Conservation (phyloP, 148 eudicot genomes). For the Simmondsia chinensis region DNA sequence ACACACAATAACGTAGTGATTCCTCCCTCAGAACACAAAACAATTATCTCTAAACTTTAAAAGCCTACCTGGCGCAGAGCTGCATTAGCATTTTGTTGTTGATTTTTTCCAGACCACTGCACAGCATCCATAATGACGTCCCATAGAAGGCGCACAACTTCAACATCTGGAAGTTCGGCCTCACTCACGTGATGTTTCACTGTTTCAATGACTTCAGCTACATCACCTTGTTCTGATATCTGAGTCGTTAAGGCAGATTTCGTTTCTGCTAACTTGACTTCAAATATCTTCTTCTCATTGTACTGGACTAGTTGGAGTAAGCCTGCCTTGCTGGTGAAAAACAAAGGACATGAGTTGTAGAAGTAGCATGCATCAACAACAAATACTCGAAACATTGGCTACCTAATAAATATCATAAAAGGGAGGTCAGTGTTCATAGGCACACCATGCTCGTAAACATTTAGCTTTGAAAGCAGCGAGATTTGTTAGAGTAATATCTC, state of each 20-base stretch:
- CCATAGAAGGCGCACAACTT: slow-evolving; percentile 86
- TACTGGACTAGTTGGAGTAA: slow-evolving; percentile 66
- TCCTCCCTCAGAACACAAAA: too few relatives aligned
- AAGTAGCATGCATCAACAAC: too few relatives aligned
- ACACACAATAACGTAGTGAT: too few relatives aligned
- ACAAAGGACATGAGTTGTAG: too few relatives aligned
- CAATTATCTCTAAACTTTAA: too few relatives aligned
- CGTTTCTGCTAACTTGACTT: slow-evolving; percentile 94
- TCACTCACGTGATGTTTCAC: slow-evolving; percentile 86
- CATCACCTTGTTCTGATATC: slow-evolving; percentile 84
- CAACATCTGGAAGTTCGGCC: slow-evolving; percentile 89
- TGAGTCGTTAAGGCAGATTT: slow-evolving; percentile 77
- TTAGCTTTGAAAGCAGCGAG: too few relatives aligned
- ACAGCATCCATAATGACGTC: slow-evolving; percentile 98
- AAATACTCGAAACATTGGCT: too few relatives aligned
- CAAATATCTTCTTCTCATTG: slow-evolving; percentile 86
- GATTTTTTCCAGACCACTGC: slow-evolving; percentile 99
- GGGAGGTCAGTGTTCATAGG: too few relatives aligned
- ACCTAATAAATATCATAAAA: too few relatives aligned
- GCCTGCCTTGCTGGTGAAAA: slow-evolving; percentile 71
- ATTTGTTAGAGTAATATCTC: too few relatives aligned
- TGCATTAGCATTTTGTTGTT: slow-evolving; percentile 93
- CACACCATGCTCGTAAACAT: too few relatives aligned
- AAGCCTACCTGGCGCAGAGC: slow-evolving; percentile 82
- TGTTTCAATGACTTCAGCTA: slow-evolving; percentile 76